These are phyloP conservation scores for Rhododendron mucronatum DNA, from an alignment of 148 eudicot genomes.

Conservation along the genomic window DNA sequence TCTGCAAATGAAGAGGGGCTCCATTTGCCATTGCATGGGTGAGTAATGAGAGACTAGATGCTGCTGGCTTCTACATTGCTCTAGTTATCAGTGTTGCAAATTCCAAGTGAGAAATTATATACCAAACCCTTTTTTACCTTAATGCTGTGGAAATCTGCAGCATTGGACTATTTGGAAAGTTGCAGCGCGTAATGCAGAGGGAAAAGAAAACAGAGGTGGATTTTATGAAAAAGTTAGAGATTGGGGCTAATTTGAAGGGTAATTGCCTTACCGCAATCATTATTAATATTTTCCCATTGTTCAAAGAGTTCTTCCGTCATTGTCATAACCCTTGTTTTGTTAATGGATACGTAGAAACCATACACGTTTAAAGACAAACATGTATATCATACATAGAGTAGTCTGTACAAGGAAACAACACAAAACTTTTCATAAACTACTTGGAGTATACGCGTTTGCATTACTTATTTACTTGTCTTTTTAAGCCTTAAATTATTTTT, in stretches of 20 bases:
- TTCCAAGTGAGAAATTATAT: not conserved
- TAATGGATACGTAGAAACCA: not conserved
- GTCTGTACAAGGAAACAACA: not conserved
- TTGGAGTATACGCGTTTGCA: not conserved
- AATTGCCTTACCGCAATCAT: not conserved
- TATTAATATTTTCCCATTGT: not conserved
- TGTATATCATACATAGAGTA: not conserved
- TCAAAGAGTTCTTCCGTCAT: not conserved
- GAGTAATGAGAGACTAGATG: slow-evolving; percentile 23
- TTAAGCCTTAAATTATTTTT: not conserved
- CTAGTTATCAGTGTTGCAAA: not conserved
- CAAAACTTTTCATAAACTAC: not conserved
- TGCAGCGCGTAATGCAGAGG: slow-evolving; percentile 64
- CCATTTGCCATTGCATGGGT: slow-evolving; percentile 41
- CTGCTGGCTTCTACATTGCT: slow-evolving; percentile 3
- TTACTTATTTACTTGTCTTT: slow-evolving; percentile 1
- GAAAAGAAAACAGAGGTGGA: slow-evolving; percentile 64
- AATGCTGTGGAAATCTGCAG: slow-evolving; percentile 29
- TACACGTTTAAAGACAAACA: not conserved
- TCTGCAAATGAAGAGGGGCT: slow-evolving; percentile 29
- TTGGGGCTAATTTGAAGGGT: slow-evolving; percentile 47
- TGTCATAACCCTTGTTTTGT: not conserved
- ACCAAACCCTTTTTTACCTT: slow-evolving; percentile 2
- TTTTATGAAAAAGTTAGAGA: slow-evolving; percentile 44
- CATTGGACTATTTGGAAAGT: slow-evolving; percentile 55